Conservation (phyloP, 345 rosid genomes). For the Gossypium longicalyx region DNA sequence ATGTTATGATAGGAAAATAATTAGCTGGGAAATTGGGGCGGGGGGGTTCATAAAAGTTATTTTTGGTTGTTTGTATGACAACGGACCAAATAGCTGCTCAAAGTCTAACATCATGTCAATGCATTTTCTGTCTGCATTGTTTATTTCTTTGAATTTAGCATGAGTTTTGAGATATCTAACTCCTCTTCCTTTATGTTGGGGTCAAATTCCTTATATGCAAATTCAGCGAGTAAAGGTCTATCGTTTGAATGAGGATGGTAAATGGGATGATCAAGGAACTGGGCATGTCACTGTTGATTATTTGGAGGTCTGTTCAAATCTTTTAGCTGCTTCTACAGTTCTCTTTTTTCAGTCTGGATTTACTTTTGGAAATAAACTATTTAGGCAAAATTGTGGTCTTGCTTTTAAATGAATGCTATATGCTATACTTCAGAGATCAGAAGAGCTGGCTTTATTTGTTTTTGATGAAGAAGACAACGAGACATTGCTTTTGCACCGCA, state of each 20-base stretch:
- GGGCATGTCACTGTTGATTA: conserved; percentile 78
- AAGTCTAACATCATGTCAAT: background rate
- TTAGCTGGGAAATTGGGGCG: background rate
- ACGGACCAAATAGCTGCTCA: background rate
- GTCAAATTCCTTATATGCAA: background rate
- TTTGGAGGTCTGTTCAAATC: conserved; percentile 59
- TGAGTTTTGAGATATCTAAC: background rate
- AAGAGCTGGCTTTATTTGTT: conserved; percentile 69
- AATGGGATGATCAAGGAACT: conserved; percentile 97
- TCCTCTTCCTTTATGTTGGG: background rate
- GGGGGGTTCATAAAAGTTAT: background rate
- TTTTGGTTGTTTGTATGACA: background rate
- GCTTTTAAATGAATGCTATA: conserved; percentile 27
- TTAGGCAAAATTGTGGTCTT: background rate
- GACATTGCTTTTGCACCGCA: conserved; percentile 72
- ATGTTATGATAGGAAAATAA: background rate
- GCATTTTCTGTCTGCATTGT: background rate
- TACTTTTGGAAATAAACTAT: background rate
- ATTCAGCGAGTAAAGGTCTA: conserved; percentile 87
- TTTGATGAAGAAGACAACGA: conserved; percentile 82
- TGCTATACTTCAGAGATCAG: conserved; percentile 54
- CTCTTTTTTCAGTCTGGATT: background rate
- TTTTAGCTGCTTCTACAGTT: conserved; percentile 10
- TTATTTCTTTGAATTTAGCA: background rate
- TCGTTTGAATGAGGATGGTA: conserved; percentile 63